Evolutionary conservation across 768 basidiomycete species (phyloP).

Genomic region (Termitomyces sp.): DNA sequence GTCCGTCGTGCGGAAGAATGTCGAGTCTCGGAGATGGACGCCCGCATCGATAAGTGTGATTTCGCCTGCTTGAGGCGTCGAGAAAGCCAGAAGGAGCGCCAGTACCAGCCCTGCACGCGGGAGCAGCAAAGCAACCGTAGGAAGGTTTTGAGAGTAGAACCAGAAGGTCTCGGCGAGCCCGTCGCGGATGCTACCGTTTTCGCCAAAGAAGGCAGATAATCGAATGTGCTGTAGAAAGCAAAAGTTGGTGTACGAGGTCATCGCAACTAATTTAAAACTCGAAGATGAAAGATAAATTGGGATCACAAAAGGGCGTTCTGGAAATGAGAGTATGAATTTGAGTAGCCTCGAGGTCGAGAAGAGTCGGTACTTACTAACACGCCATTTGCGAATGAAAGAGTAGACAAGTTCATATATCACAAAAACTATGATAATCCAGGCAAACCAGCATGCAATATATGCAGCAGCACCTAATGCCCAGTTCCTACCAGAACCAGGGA

Average conservation of each 20-base stretch:
- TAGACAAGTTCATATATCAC: conserved; percentile 76
- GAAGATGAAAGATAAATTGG: conserved; percentile 83
- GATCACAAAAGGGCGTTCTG: conserved; percentile 80
- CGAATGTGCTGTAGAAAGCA: conserved; percentile 83
- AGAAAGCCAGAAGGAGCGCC: conserved; percentile 68
- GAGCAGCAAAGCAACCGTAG: conserved; percentile 77
- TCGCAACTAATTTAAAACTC: conserved; percentile 68
- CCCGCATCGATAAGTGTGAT: conserved; percentile 46
- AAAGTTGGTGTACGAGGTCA: conserved; percentile 81
- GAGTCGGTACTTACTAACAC: conserved; percentile 58
- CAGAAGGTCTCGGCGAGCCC: conserved; percentile 80
- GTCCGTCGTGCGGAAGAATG: conserved; percentile 64
- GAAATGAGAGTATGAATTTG: conserved; percentile 4
- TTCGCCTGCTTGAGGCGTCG: conserved; percentile 42
- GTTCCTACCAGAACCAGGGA: conserved; percentile 67
- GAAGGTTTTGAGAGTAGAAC: conserved; percentile 81
- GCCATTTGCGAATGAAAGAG: conserved; percentile 73
- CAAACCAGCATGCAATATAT: conserved; percentile 78
- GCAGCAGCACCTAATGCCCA: conserved; percentile 84
- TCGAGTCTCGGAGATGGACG: conserved; percentile 55
- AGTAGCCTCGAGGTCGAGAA: conserved; percentile 13
- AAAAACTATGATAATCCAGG: conserved; percentile 71
- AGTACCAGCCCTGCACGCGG: conserved; percentile 78
- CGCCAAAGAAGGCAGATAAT: conserved; percentile 57
- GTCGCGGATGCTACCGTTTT: conserved; percentile 40